Evolutionary conservation across 371 early-diverging fungal species (phyloP), one percentile per base, ranked within the genome.

Genomic region (Capillidium heterosporum): DNA sequence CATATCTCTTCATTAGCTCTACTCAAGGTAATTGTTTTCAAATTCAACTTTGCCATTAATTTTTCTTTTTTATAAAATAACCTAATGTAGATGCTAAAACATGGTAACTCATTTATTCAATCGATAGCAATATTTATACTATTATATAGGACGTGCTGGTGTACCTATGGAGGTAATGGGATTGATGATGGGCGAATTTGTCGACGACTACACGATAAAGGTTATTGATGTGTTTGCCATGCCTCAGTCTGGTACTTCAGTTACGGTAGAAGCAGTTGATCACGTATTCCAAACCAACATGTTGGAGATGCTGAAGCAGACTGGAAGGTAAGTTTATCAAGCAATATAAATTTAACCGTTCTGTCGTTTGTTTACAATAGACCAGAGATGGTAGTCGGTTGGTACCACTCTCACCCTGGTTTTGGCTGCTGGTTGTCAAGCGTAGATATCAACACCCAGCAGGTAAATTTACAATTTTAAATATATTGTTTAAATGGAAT

Each of bases 91-190:
- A 89, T 91, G 89, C 65, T 91, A 55, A 89, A 91, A 72, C 91
- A 89, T 62, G 90, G 90, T 84, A 71, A 40, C 64, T 35, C 35
- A 27, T 42, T 26, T 39, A 35, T 48, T 40, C 51, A 44, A 21
- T 48, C 8, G 8, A 15, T 52, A 4, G 15, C 23, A 29, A 32
- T 29, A n/a, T 68, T 66, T n/a, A n/a, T n/a, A n/a, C n/a, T n/a
- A n/a, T n/a, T n/a, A n/a, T n/a, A n/a, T n/a, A 86, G 97, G 95
- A 29, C 84, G 98, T 60, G 98, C 99, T 32, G 99, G 99, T 62
- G 98, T 99, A n/a, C 99, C 99, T 11, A 94, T 99, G 95, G 99
- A 99, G 72, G 99, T 99, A 51, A 99, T 99, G 99, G 99, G 99
- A 17, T 78, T 99, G 53, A 99, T 99, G 99, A 76, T 99, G 60